A percentile compares a stretch with the other conserved stretches of the same genome.
Conservation (phyloP, 768 basidiomycete genomes). For the Podaxis pistillaris region DNA sequence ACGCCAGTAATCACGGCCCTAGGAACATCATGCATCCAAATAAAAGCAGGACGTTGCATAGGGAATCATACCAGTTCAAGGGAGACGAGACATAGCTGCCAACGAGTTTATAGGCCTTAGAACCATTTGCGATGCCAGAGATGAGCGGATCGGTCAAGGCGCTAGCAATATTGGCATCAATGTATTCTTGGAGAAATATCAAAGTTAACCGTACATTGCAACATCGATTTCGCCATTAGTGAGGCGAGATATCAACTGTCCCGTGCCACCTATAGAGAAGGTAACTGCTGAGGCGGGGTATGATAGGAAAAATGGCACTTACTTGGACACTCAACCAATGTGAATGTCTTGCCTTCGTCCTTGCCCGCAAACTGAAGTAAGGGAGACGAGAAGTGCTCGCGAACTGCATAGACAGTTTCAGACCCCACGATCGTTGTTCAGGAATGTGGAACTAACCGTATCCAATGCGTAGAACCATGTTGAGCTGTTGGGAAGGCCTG, state of each 20-base stretch:
- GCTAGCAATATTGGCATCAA: conserved; percentile 25
- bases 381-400: conserved; percentile 91
- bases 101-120: conserved; percentile 83
- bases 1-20: conserved; percentile 95
- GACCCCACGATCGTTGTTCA: background rate
- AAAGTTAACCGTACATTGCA: conserved; percentile 53
- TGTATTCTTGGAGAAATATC: background rate
- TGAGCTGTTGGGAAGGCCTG: background rate
- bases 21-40: background rate
- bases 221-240: conserved; percentile 78
- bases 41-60: background rate
- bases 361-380: conserved; percentile 78
- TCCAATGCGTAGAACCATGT: conserved; percentile 43
- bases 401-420: conserved; percentile 39
- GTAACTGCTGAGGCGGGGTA: conserved; percentile 11
- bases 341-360: conserved; percentile 73
- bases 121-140: conserved; percentile 90
- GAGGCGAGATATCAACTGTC: conserved; percentile 76
- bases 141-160: conserved; percentile 90
- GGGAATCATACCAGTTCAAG: conserved; percentile 66
- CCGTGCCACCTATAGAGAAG: conserved; percentile 66
- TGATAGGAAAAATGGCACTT: conserved; percentile 21
- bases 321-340: conserved; percentile 89
- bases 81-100: conserved; percentile 91
- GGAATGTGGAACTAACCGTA: conserved; percentile 36